These are phyloP conservation scores for Pestalotiopsis sp. DNA, from an alignment of 2,329 filamentous ascomycete genomes.

Conservation along the genomic window DNA sequence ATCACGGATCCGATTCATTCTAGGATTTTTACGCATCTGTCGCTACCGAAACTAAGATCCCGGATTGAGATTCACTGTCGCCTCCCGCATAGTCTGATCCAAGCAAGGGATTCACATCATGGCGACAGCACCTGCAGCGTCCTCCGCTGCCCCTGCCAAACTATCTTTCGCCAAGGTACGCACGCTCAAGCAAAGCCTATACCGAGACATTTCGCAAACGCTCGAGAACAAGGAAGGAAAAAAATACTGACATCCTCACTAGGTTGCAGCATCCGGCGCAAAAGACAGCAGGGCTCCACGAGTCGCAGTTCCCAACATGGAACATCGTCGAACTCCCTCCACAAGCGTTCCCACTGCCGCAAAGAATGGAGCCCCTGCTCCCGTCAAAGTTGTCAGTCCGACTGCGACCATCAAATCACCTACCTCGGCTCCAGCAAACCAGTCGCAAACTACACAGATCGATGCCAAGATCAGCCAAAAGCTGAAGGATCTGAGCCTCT, in stretches of 20 bases:
- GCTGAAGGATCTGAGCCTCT: slow-evolving; percentile 23
- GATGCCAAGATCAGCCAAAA: slow-evolving; percentile 21
- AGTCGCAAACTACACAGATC: slow-evolving; percentile 15
- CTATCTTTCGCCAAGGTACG: slow-evolving; percentile 36
- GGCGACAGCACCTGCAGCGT: slow-evolving; percentile 28
- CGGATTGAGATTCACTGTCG: background rate
- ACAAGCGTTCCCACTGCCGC: slow-evolving; percentile 19
- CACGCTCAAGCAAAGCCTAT: background rate
- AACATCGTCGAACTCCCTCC: slow-evolving; percentile 26
- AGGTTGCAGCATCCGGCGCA: slow-evolving; percentile 35
- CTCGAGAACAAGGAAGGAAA: background rate
- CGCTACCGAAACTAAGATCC: slow-evolving; percentile 1
- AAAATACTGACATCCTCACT: background rate
- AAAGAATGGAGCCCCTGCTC: slow-evolving; percentile 21
- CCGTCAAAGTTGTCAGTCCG: slow-evolving; percentile 19
- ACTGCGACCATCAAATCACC: slow-evolving; percentile 20
- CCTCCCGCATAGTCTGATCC: background rate
- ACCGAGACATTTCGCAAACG: background rate
- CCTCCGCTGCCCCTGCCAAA: slow-evolving; percentile 31
- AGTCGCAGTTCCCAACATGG: slow-evolving; percentile 33
- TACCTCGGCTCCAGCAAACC: slow-evolving; percentile 11
- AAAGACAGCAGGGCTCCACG: slow-evolving; percentile 31
- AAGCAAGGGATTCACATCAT: slow-evolving; percentile 18
- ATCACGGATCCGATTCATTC: background rate
- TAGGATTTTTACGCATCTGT: slow-evolving; percentile 3